phyloP scores from a whole-genome alignment of 192 early-diverging fungal species.

The Cetraspora pellucida region DNA sequence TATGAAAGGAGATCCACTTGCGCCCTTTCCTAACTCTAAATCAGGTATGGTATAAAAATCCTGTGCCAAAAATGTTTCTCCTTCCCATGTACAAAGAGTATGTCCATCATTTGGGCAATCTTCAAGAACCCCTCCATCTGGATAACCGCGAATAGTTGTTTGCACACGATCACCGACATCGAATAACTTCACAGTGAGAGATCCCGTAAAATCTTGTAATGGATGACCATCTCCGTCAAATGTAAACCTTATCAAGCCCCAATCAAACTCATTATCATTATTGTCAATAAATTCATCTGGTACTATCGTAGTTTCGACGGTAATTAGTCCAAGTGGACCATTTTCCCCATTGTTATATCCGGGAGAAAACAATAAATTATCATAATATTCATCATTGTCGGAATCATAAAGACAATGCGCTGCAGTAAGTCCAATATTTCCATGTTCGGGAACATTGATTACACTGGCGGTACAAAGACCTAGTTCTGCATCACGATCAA shows the following conservation, averaged over 20 bases:
- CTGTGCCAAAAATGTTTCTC: background rate
- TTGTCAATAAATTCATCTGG: background rate
- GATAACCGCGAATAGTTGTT: background rate
- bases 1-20: background rate
- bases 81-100: background rate
- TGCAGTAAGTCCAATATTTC: slow-evolving; percentile 5
- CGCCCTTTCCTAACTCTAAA: background rate
- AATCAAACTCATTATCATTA: background rate
- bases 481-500: background rate
- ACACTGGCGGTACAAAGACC: background rate
- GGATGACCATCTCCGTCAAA: background rate
- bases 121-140: background rate
- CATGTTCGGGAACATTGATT: background rate
- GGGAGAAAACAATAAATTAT: background rate
- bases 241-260: background rate
- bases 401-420: background rate
- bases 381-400: background rate
- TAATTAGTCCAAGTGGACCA: background rate
- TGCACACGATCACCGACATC: background rate
- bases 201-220: background rate
- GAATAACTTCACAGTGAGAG: background rate
- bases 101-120: background rate
- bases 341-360: too few relatives aligned
- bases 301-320: background rate
- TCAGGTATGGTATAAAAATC: background rate